A percentile compares a stretch with the other conserved stretches of the same genome.
These are phyloP conservation scores for Megacollybia marginata DNA, from an alignment of 768 basidiomycete genomes.

Conservation along the genomic window DNA sequence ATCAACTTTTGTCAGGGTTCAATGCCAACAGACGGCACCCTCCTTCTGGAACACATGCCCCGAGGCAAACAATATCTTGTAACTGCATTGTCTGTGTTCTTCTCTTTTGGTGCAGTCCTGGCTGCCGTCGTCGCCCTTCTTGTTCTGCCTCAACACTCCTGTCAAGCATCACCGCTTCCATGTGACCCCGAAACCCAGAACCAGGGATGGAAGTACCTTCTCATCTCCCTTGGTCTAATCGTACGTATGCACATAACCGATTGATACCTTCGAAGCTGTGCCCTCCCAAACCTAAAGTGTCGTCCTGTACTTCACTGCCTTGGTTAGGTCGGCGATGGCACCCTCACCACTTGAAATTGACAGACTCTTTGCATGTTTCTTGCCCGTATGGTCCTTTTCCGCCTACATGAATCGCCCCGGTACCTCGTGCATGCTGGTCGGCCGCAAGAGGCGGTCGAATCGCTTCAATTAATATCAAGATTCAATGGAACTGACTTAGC, in stretches of 20 bases:
- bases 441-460: conserved; percentile 75
- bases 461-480: conserved; percentile 74
- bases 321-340: conserved; percentile 1
- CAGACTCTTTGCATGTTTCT: conserved; percentile 87
- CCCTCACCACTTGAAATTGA: background rate
- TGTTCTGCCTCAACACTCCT: conserved; percentile 73
- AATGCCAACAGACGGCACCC: conserved; percentile 95
- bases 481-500: conserved; percentile 75
- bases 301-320: background rate
- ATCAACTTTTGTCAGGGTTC: conserved; percentile 51
- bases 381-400: conserved; percentile 83
- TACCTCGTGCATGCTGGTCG: conserved; percentile 88
- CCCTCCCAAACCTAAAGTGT: background rate
- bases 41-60: conserved; percentile 89
- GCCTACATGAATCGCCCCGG: conserved; percentile 89
- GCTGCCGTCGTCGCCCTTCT: conserved; percentile 74
- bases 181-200: conserved; percentile 71
- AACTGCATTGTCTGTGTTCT: conserved; percentile 14
- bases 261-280: conserved; percentile 1
- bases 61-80: conserved; percentile 80
- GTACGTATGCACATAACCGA: conserved; percentile 52
- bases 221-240: conserved; percentile 69
- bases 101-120: conserved; percentile 71
- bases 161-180: conserved; percentile 30
- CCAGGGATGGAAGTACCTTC: conserved; percentile 83